Base-by-base conservation (phyloP, 345 rosid genomes). In the Lumnitzera racemosa region DNA sequence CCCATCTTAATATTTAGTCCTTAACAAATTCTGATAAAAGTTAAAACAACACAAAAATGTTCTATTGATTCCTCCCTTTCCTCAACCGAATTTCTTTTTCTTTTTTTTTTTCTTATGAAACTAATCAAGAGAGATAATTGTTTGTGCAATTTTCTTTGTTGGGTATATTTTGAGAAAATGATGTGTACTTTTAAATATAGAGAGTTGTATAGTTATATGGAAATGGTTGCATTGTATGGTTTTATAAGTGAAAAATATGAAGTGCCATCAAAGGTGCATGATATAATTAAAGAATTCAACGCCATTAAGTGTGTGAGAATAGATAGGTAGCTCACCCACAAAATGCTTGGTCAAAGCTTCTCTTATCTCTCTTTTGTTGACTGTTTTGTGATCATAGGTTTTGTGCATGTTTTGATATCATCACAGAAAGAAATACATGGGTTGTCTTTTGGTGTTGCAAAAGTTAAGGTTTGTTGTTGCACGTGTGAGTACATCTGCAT, bases 271-370 rank as follows among this genome's bases (percentile, higher is more conserved):
- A 81, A 85, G 74, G 74, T 74, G 96, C 96, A 81, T 89, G 97
- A 87, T 72, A 61, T 74, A 57, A 79, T 81, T 84, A 87, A 87
- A 90, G 84, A 89, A 92, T 87, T 92, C 96, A 85, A 92, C 96
- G 90, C 97, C 65, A 48, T 69, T 71, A 95, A 47, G 91, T 74
- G 95, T 84, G 96, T 85, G 96, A 83, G 79, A 71, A 68, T 69
- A 46, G 78, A 83, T 87, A 50, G 97, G 91, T 92, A 82, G 90
- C 85, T 85, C 97, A 92, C 90, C 91, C 96, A 72, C 88, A 76
- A 71, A 74, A 68, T 83, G 73, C 91, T 78, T 64, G 90, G 95
- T 89, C 94, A 49, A 52, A 46, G 56, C 74, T 49, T 67, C 27
- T 56, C 56, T 51, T 50, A 43, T 64, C 67, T 56, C 50, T 62